Conservation (phyloP, 2,329 filamentous ascomycete genomes). For the Penicillium paneum region DNA sequence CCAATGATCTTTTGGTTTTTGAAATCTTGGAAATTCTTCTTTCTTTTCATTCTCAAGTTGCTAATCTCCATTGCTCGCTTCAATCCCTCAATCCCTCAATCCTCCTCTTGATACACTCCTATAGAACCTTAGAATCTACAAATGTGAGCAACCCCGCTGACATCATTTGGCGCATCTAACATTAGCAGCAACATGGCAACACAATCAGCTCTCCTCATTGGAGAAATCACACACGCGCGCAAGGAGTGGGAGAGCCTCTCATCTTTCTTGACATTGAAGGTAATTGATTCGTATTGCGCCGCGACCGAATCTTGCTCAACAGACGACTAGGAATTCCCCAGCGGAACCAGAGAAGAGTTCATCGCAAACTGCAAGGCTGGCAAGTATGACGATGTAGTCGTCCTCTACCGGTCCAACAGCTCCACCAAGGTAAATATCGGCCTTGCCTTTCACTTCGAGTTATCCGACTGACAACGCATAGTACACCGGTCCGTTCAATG, state of each 20-base stretch:
- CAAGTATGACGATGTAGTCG: constrained; percentile 54
- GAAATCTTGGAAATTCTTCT: background rate
- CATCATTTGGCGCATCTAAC: constrained; percentile 13
- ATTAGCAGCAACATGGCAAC: constrained; percentile 27
- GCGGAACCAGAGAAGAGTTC: constrained; percentile 55
- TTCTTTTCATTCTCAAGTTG: background rate
- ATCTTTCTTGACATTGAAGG: constrained; percentile 43
- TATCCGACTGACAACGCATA: constrained; percentile 8
- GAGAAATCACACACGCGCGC: constrained; percentile 42
- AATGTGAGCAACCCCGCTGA: background rate
- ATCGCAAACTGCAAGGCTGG: constrained; percentile 54
- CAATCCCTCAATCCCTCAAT: background rate
- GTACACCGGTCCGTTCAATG: constrained; percentile 49
- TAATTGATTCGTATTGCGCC: constrained; percentile 13
- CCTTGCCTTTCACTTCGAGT: background rate
- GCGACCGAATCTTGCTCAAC: background rate
- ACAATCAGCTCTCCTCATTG: constrained; percentile 45
- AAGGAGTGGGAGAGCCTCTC: constrained; percentile 45
- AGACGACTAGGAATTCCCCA: constrained; percentile 38
- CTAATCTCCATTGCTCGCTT: background rate
- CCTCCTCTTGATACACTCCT: background rate
- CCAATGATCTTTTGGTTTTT: background rate
- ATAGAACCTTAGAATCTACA: background rate
- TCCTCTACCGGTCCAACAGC: constrained; percentile 58
- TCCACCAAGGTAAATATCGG: constrained; percentile 45